A percentile compares a stretch with the other conserved stretches of the same genome.
Evolutionary conservation across 164 flowering plant genomes (phyloP).

Genomic region (Dillenia suffruticosa): DNA sequence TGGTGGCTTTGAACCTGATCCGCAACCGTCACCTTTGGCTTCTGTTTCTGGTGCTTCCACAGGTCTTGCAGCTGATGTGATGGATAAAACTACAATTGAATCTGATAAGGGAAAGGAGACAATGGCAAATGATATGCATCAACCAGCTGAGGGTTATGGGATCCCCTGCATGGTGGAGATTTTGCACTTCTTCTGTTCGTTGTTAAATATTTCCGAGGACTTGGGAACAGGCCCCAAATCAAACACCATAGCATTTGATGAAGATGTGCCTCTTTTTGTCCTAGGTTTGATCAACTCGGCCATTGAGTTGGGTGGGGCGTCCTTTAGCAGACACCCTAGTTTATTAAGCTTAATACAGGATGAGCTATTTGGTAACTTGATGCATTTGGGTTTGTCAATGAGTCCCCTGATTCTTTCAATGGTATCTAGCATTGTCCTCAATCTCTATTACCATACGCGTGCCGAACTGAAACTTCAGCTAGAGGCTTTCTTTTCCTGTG

Average conservation of each 20-base stretch:
- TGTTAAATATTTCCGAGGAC: slow-evolving; percentile 29
- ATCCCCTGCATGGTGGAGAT: slow-evolving; percentile 45
- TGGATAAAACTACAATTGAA: slow-evolving; percentile 16
- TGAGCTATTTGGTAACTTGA: slow-evolving; percentile 32
- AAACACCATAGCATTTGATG: slow-evolving; percentile 32
- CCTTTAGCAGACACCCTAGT: slow-evolving; percentile 26
- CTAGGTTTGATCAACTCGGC: slow-evolving; percentile 40
- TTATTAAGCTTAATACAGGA: slow-evolving; percentile 31
- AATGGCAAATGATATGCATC: slow-evolving; percentile 17
- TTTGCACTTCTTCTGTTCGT: slow-evolving; percentile 34
- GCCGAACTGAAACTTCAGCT: slow-evolving; percentile 34
- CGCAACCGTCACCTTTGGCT: slow-evolving; percentile 10
- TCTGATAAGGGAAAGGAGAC: slow-evolving; percentile 12
- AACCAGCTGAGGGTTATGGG: slow-evolving; percentile 31
- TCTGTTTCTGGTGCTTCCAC: slow-evolving; percentile 14
- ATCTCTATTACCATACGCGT: slow-evolving; percentile 33
- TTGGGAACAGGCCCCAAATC: slow-evolving; percentile 26
- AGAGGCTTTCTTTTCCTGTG: slow-evolving; percentile 40
- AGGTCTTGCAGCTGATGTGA: slow-evolving; percentile 10
- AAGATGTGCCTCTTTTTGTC: slow-evolving; percentile 41
- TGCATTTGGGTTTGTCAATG: slow-evolving; percentile 42
- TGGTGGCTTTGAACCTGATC: slow-evolving; percentile 15
- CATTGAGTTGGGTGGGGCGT: slow-evolving; percentile 34
- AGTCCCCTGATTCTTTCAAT: slow-evolving; percentile 35
- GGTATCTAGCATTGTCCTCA: slow-evolving; percentile 38